phyloP scores from a whole-genome alignment of 169 alveolate species.

The Prorocentrum cordatum region DNA sequence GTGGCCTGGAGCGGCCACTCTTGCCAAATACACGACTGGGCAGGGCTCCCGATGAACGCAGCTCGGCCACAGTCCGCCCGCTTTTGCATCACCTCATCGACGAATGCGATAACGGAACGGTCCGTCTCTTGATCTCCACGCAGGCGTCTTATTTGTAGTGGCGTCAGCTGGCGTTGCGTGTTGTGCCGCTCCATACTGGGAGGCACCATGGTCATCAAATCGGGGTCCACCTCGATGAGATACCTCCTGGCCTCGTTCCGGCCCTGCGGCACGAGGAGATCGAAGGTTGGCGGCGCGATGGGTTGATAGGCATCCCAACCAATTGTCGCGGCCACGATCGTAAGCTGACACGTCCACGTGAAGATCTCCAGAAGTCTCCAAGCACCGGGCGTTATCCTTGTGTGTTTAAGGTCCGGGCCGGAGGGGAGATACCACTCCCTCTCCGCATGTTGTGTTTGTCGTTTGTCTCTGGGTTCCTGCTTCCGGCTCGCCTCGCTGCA shows the following conservation, averaged over 20 bases:
- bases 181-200: not conserved
- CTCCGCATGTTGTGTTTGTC: too few relatives aligned
- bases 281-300: not conserved
- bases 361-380: not conserved
- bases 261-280: not conserved
- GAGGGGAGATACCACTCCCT: too few relatives aligned
- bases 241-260: not conserved
- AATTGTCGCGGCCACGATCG: not conserved
- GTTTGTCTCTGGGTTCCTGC: too few relatives aligned
- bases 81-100: not conserved
- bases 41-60: not conserved
- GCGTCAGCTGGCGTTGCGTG: too few relatives aligned
- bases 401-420: too few relatives aligned
- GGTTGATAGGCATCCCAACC: not conserved
- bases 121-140: not conserved
- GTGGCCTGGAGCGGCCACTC: not conserved
- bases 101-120: not conserved
- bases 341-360: not conserved
- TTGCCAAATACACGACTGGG: not conserved
- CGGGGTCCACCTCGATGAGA: not conserved
- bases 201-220: not conserved
- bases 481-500: too few relatives aligned
- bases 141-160: not conserved
- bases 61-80: not conserved
- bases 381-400: not conserved